Conservation (phyloP, 1,139 yeast species). For the Debaryomyces robertsiae region DNA sequence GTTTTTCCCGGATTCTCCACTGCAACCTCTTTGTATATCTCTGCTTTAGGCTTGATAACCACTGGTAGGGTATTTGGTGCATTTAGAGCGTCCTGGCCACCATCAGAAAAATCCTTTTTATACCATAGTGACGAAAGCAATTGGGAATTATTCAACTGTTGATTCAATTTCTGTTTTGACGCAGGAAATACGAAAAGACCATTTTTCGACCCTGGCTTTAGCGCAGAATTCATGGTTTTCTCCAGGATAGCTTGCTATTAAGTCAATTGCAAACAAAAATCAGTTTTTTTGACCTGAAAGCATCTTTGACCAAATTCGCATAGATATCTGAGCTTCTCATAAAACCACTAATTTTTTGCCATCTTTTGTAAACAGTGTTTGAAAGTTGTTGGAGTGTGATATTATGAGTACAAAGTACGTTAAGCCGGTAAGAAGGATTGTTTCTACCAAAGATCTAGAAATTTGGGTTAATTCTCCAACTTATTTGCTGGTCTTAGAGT, state of each 20-base stretch:
- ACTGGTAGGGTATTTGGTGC: slow-evolving; percentile 44
- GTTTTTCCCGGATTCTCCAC: slow-evolving; percentile 22
- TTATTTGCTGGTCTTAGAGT: slow-evolving; percentile 52
- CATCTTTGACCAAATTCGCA: not conserved
- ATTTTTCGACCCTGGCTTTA: slow-evolving; percentile 6
- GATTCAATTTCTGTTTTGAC: slow-evolving; percentile 16
- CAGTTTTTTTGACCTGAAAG: no score
- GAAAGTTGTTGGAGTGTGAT: slow-evolving; percentile 1
- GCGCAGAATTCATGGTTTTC: slow-evolving; percentile 9
- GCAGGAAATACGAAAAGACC: slow-evolving; percentile 21
- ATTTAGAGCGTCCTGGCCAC: slow-evolving; percentile 23
- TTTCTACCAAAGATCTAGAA: slow-evolving; percentile 61
- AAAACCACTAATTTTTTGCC: slow-evolving; percentile 4
- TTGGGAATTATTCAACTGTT: slow-evolving; percentile 19
- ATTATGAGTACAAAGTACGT: slow-evolving; percentile 9
- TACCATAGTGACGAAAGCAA: slow-evolving; percentile 22
- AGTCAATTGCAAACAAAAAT: no score
- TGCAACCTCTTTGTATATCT: slow-evolving; percentile 31
- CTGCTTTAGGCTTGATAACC: slow-evolving; percentile 32
- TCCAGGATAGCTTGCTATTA: not conserved
- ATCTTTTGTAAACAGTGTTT: not conserved
- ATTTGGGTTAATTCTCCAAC: slow-evolving; percentile 61
- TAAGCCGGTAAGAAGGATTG: slow-evolving; percentile 56
- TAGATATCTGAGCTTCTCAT: slow-evolving; percentile 2
- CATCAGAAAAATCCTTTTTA: not conserved